Evolutionary conservation across 352 stramenopile genomes (phyloP), one percentile per base, ranked within the genome.

Genomic region (Phytophthora foliorum): DNA sequence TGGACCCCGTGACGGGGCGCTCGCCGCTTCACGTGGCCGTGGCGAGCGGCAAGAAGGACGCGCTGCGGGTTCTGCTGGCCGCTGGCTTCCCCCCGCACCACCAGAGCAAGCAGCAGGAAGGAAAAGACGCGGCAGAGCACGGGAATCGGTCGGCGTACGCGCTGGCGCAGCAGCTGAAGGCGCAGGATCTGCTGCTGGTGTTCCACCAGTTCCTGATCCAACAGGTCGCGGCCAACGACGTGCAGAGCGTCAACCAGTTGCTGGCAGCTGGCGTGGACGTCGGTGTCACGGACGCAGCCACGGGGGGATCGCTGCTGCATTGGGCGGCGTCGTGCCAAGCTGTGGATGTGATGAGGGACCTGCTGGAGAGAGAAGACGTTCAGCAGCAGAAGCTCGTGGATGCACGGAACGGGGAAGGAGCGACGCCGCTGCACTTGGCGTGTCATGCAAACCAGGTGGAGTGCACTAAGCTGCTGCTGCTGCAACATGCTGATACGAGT

Each of bases 171-270:
- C 65, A 88, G 45, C 66, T 89, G 22, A 74, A 87, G 44, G 78
- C 79, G 25, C 57, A 75, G 32, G 84, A 94, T 34, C 67, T 94
- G 22, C 51, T 96, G 27, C 78, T 89, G 53, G 87, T 94, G 24
- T 96, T 96, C 58, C 85, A 93, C 57, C 89, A 96, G 70, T 96
- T 94, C 65, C 67, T 87, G n/a, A 87, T 96, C 45, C 89, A 96
- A 59, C 81, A 96, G 48, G 76, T 96, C 31, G 89, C 89, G 21
- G 77, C 78, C 17, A 84, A 95, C 51, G 72, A 88, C 65, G 76
- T 86, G 2, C 39, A 68, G 1, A 80, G 80, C 41, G 84, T 96
- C 24, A 61, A 64, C 59, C 74, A 84, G 39, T 70, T 96, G 64
- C 75, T 96, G n/a, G 24, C 51, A 1, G 81, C 86, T 6, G 89